phyloP scores from a whole-genome alignment of 2,329 filamentous ascomycete species.

The Pseudocercospora musae region DNA sequence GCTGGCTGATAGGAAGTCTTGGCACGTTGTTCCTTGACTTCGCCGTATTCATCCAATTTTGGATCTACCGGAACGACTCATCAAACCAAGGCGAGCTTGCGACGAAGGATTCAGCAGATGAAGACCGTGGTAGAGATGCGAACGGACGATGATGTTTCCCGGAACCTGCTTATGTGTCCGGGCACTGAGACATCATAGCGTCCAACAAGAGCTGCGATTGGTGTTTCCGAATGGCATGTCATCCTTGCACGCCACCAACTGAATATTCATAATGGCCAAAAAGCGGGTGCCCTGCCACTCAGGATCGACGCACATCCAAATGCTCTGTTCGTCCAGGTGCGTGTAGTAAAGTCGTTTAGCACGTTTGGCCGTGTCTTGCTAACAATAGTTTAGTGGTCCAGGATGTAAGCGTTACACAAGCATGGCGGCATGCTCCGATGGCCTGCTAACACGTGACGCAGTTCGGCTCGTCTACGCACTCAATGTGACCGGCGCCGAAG shows the following conservation, averaged over 20 bases:
- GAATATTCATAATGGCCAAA: conserved; percentile 7
- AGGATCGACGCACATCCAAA: not conserved
- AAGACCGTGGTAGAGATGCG: conserved; percentile 30
- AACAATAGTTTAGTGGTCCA: conserved; percentile 9
- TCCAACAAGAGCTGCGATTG: not conserved
- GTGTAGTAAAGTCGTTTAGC: conserved; percentile 5
- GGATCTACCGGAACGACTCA: conserved; percentile 63
- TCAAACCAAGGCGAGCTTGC: conserved; percentile 21
- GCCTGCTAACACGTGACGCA: conserved; percentile 7
- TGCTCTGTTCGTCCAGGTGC: conserved; percentile 11
- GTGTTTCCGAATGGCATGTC: not conserved
- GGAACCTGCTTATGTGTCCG: not conserved
- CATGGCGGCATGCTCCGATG: not conserved
- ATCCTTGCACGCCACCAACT: not conserved
- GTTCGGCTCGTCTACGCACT: conserved; percentile 15
- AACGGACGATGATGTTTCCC: conserved; percentile 20
- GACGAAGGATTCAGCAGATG: conserved; percentile 19
- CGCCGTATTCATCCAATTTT: conserved; percentile 87
- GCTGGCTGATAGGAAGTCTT: conserved; percentile 85
- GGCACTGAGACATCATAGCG: not conserved
- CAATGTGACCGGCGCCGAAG: conserved; percentile 7
- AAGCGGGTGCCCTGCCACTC: not conserved
- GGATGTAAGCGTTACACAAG: conserved; percentile 16
- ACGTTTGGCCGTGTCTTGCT: not conserved
- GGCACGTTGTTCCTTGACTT: conserved; percentile 83